Conservation (phyloP, 176 grass and related monocot species). For the Guadua angustifolia region DNA sequence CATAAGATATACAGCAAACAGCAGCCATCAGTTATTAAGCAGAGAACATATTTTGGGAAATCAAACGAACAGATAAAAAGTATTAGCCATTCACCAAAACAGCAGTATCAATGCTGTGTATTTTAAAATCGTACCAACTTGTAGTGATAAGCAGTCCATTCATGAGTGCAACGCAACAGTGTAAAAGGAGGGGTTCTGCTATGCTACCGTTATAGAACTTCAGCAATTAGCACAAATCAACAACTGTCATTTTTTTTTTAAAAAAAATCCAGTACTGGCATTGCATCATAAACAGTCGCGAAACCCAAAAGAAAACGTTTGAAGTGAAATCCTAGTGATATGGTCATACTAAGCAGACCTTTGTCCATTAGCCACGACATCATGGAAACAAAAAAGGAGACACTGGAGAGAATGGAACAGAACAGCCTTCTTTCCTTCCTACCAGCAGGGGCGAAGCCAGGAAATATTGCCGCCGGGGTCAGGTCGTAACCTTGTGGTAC, state of each 20-base stretch:
- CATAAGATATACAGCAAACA: constrained; percentile 14
- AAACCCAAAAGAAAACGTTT: not conserved
- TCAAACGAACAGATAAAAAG: not conserved
- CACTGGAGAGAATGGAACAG: not conserved
- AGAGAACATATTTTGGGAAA: not conserved
- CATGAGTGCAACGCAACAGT: not conserved
- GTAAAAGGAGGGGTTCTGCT: not conserved
- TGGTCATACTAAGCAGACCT: not conserved
- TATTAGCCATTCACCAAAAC: not conserved
- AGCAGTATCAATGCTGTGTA: not conserved
- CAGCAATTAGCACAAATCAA: not conserved
- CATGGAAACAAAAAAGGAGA: not conserved
- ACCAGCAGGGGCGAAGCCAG: too few relatives aligned
- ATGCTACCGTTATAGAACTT: not conserved
- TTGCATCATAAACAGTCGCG: not conserved
- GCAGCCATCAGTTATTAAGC: not conserved
- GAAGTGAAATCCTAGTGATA: not conserved
- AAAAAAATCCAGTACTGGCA: not conserved
- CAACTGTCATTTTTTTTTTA: not conserved
- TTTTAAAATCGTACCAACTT: not conserved
- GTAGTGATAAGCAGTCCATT: not conserved
- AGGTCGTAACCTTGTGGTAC: too few relatives aligned
- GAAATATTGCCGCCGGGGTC: too few relatives aligned
- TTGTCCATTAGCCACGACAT: not conserved
- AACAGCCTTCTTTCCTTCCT: not conserved